Evolutionary conservation across 1,139 yeast genomes (phyloP), one percentile per base, ranked within the genome.

Genomic region (Hemisphaericaspora lyxosophila): DNA sequence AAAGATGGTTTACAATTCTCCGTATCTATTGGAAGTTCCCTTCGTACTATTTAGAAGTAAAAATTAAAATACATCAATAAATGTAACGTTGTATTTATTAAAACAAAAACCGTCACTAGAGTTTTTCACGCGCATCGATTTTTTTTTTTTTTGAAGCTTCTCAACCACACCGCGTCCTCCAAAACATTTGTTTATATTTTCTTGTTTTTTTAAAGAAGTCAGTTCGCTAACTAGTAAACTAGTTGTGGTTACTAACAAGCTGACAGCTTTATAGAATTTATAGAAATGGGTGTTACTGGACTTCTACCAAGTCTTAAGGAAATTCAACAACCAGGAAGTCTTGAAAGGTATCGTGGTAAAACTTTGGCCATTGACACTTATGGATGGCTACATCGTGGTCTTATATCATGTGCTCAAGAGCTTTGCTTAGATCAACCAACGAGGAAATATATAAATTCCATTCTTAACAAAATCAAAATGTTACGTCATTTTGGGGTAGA

Each of bases 381-480:
- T 55, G 92, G 97, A 1, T 94, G 99, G 99, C 73, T 94, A 8
- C 98, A 94, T 60, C 78, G 88, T 44, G 90, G 95, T 3, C 80
- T 87, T 4, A 75, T 84, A 34, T 70, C 88, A 11, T 90, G 98
- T 62, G 86, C 97, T 0, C 79, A 78, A 59, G 96, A 92, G 38
- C 67, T 94, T 34, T 89, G 90, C 9, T 67, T 75, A 41, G 87
- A 80, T 18, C 62, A 66, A 37, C 89, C 90, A 0, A 88, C 97
- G 0, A 67, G 75, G 5, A 75, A 75, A 48, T 86, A 84, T 54
- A 59, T 84, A 27, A 70, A 71, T 31, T 85, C 77, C 47, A 75
- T 83, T 17, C 57, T 80, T 56, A 79, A 78, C 48, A 76, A 81
- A 50, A 71, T 90, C 8, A 70, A 75, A 26, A 77, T 89, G 85